Evolutionary conservation across 352 stramenopile species (phyloP).

Genomic region (Phytophthora multivora): DNA sequence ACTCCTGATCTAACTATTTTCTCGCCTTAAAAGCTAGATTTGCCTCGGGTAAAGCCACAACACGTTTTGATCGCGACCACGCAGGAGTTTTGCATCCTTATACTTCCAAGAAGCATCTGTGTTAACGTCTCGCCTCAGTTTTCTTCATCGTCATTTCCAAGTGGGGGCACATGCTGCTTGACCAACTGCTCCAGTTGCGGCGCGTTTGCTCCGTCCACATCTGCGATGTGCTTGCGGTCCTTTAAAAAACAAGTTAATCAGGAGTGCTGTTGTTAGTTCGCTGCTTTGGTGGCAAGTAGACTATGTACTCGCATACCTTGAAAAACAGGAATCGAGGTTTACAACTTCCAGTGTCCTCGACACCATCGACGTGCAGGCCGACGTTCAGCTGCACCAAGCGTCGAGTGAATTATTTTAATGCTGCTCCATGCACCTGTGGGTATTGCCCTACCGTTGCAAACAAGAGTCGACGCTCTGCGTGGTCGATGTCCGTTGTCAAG

Average conservation of each 20-base stretch:
- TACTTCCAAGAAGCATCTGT: no score
- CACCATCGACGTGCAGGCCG: slow-evolving; percentile 46
- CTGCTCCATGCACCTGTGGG: neutral
- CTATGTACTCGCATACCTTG: slow-evolving; percentile 33
- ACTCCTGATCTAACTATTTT: slow-evolving; percentile 15
- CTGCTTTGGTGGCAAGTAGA: neutral
- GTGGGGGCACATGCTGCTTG: slow-evolving; percentile 61
- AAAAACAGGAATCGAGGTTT: slow-evolving; percentile 74
- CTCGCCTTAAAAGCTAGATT: neutral
- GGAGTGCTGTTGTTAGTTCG: neutral
- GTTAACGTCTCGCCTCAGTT: slow-evolving; percentile 19
- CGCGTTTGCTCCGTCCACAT: slow-evolving; percentile 64
- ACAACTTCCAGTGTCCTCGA: slow-evolving; percentile 64
- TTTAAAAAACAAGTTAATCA: slow-evolving; percentile 16
- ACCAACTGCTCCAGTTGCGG: slow-evolving; percentile 67
- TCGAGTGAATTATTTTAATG: neutral
- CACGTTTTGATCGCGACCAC: neutral
- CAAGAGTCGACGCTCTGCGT: slow-evolving; percentile 51
- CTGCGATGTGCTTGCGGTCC: slow-evolving; percentile 63
- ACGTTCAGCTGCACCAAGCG: slow-evolving; percentile 48
- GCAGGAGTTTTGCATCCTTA: no score
- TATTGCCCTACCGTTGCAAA: slow-evolving; percentile 49
- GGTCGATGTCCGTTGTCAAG: slow-evolving; percentile 58
- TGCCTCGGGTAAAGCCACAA: no score
- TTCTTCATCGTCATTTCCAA: slow-evolving; percentile 61